Evolutionary conservation across 495 filamentous ascomycete species (phyloP).

Genomic region (Neurospora discreta): DNA sequence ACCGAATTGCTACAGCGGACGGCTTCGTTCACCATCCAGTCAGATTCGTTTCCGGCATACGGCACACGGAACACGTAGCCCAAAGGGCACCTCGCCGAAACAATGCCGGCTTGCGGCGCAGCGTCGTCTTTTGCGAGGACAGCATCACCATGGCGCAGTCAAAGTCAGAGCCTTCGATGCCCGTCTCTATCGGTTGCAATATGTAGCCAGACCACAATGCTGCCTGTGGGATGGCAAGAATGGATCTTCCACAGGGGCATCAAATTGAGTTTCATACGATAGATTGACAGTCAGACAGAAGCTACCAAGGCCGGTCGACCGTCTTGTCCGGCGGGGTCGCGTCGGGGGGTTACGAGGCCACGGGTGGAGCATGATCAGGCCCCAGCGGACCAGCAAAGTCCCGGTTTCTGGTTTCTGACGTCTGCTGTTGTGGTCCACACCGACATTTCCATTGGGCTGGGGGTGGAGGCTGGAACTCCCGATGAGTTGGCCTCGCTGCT

Average conservation of each 20-base stretch:
- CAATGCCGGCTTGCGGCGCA: not conserved
- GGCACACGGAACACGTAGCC: not conserved
- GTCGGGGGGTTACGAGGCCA: not conserved
- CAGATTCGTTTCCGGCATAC: not conserved
- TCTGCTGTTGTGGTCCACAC: slow-evolving; percentile 13
- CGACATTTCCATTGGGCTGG: slow-evolving; percentile 20
- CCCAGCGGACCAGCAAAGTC: not conserved
- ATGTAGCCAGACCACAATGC: not conserved
- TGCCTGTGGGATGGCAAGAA: not conserved
- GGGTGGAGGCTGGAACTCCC: slow-evolving; percentile 12
- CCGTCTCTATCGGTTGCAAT: not conserved
- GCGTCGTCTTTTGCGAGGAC: not conserved
- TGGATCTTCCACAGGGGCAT: not conserved
- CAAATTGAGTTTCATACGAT: not conserved
- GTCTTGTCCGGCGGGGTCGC: not conserved
- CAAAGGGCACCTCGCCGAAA: not conserved
- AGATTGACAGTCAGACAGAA: not conserved
- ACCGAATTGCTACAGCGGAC: not conserved
- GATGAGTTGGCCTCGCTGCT: slow-evolving; percentile 16
- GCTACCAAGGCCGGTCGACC: not conserved
- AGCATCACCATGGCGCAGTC: not conserved
- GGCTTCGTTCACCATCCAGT: not conserved
- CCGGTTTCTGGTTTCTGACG: not conserved
- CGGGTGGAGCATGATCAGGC: not conserved
- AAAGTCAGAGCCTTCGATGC: not conserved